phyloP scores from a whole-genome alignment of 306 rosid genomes.

The Mimosa pudica region DNA sequence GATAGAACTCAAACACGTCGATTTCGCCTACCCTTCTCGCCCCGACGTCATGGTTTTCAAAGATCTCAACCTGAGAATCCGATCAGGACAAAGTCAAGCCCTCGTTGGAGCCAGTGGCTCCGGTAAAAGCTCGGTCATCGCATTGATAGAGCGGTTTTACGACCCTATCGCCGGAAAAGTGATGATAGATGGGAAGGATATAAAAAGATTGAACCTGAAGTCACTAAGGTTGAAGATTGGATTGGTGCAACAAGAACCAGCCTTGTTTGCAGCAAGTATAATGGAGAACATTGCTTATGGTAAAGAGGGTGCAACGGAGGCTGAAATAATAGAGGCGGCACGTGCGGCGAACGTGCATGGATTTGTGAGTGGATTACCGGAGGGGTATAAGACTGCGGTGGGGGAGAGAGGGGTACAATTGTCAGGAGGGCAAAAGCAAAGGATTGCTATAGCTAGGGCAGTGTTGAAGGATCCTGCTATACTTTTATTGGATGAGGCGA shows the following conservation, averaged over 20 bases:
- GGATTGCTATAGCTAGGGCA: slow-evolving; percentile 97
- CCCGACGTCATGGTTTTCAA: slow-evolving; percentile 92
- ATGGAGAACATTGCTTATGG: slow-evolving; percentile 94
- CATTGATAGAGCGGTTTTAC: slow-evolving; percentile 83
- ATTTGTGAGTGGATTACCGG: slow-evolving; percentile 87
- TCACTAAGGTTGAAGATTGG: slow-evolving; percentile 84
- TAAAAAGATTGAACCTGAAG: slow-evolving; percentile 70
- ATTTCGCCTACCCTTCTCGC: slow-evolving; percentile 89
- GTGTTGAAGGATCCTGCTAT: slow-evolving; percentile 92
- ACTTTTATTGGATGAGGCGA: slow-evolving; percentile 90
- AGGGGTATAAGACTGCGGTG: slow-evolving; percentile 89
- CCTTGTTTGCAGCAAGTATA: slow-evolving; percentile 84
- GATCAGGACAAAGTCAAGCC: slow-evolving; percentile 94
- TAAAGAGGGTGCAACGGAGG: slow-evolving; percentile 82
- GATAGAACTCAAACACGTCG: slow-evolving; percentile 92
- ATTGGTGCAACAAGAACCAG: slow-evolving; percentile 95
- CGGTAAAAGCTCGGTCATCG: slow-evolving; percentile 92
- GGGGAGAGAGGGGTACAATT: slow-evolving; percentile 98
- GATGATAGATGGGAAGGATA: slow-evolving; percentile 93
- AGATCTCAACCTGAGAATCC: slow-evolving; percentile 77
- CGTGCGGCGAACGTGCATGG: slow-evolving; percentile 84
- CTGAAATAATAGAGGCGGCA: slow-evolving; percentile 89
- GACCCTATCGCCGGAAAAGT: slow-evolving; percentile 91
- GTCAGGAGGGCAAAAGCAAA: slow-evolving; percentile 94
- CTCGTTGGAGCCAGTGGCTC: slow-evolving; percentile 98